Conservation (phyloP, 257 asterid genomes). For the Lycium barbarum region DNA sequence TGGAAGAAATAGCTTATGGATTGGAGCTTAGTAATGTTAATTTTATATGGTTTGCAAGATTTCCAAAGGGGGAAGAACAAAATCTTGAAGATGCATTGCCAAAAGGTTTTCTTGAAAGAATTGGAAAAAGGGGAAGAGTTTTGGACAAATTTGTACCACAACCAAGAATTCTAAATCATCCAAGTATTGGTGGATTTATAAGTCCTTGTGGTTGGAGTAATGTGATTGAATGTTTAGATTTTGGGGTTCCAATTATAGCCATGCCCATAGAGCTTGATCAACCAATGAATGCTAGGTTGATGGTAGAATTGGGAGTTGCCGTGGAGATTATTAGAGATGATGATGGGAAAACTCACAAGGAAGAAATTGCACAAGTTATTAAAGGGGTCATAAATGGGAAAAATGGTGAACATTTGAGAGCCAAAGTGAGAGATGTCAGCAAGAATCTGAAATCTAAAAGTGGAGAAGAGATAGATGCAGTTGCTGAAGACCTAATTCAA, state of each 20-base stretch:
- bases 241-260: constrained; percentile 48
- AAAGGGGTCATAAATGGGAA: constrained; percentile 37
- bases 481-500: constrained; percentile 30
- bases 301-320: constrained; percentile 42
- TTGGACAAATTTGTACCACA: constrained; percentile 47
- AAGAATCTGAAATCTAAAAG: constrained; percentile 37
- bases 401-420: constrained; percentile 36
- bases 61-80: constrained; percentile 39
- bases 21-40: constrained; percentile 54
- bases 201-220: constrained; percentile 49
- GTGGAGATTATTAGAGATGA: constrained; percentile 47
- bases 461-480: constrained; percentile 39
- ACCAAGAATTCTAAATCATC: constrained; percentile 34
- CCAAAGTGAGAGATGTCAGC: constrained; percentile 28
- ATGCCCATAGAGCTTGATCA: constrained; percentile 56
- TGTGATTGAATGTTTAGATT: constrained; percentile 34
- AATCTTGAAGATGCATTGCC: constrained; percentile 43
- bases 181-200: constrained; percentile 48
- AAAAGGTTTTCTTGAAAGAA: constrained; percentile 42
- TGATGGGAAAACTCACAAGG: constrained; percentile 30
- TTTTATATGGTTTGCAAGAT: constrained; percentile 61
- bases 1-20: constrained; percentile 49
- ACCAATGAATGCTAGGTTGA: constrained; percentile 45
- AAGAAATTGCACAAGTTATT: constrained; percentile 36
- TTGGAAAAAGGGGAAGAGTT: constrained; percentile 43